A percentile compares a stretch with the other conserved stretches of the same genome.
Conservation (phyloP, 2,329 filamentous ascomycete genomes). For the Fusarium sp. region DNA sequence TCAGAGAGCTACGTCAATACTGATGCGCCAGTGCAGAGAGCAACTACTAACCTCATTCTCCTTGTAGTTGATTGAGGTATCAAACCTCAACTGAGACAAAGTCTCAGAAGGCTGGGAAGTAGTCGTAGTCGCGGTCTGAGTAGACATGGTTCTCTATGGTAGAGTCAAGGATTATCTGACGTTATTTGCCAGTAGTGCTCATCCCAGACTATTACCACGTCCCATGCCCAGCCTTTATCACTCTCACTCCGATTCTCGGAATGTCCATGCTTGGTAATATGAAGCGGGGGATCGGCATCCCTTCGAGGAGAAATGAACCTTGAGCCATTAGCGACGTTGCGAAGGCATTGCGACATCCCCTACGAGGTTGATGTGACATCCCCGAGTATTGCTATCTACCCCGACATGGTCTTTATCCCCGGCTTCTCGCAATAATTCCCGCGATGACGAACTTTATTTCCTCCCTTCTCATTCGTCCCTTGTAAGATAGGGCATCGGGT, state of each 20-base stretch:
- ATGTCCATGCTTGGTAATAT: slow-evolving; percentile 1
- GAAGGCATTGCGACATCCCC: slow-evolving; percentile 2
- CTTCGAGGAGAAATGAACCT: not conserved
- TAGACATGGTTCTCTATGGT: not conserved
- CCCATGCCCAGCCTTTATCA: not conserved
- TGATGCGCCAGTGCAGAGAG: too few relatives aligned
- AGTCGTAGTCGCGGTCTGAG: not conserved
- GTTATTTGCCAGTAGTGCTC: not conserved
- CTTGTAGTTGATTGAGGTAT: not conserved
- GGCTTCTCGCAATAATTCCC: not conserved
- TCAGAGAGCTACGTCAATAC: not conserved
- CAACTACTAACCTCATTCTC: not conserved
- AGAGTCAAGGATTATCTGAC: not conserved
- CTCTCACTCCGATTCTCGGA: not conserved
- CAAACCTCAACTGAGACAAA: not conserved
- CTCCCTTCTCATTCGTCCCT: not conserved
- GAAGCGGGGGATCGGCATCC: slow-evolving; percentile 3
- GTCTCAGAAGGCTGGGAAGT: not conserved
- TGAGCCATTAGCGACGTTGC: not conserved
- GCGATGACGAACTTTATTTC: slow-evolving; percentile 7
- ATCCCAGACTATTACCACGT: not conserved
- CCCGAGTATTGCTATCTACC: not conserved
- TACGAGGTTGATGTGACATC: slow-evolving; percentile 1
- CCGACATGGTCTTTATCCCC: not conserved
- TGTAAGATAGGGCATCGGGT: not conserved